These are phyloP conservation scores for Dioscorea dumetorum DNA, from an alignment of 106 monocot species.

Conservation along the genomic window DNA sequence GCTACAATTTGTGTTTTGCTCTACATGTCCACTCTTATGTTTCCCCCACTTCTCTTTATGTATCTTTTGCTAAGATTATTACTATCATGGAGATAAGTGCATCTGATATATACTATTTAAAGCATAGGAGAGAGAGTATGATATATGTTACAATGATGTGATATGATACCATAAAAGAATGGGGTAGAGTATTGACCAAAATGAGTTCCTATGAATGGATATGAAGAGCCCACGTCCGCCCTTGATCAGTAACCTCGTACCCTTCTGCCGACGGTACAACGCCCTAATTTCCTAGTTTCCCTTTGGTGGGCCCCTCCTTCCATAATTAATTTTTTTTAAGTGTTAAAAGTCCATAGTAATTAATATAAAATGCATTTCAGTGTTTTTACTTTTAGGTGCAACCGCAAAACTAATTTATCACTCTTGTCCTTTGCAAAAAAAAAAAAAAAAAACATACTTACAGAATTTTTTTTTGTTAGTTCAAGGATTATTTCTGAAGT, in stretches of 20 bases:
- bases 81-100: not conserved
- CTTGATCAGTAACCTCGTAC: constrained; percentile 1
- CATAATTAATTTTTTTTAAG: not conserved
- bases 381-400: no score
- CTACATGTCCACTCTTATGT: not conserved
- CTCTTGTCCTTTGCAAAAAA: no score
- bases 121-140: not conserved
- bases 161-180: not conserved
- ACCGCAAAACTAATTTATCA: no score
- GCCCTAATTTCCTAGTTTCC: not conserved
- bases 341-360: not conserved
- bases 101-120: not conserved
- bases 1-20: not conserved
- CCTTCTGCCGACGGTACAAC: constrained; percentile 1
- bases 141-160: not conserved
- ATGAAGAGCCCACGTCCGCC: constrained; percentile 8
- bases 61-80: not conserved
- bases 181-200: not conserved
- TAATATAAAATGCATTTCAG: no score
- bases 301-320: not conserved
- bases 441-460: no score
- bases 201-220: not conserved
- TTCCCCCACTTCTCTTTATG: not conserved
- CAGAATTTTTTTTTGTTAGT: no score
- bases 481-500: no score